A percentile compares a stretch with the other conserved stretches of the same genome.
Evolutionary conservation across 2,329 filamentous ascomycete species (phyloP).

Genomic region (Phaeosphaeria sp.): DNA sequence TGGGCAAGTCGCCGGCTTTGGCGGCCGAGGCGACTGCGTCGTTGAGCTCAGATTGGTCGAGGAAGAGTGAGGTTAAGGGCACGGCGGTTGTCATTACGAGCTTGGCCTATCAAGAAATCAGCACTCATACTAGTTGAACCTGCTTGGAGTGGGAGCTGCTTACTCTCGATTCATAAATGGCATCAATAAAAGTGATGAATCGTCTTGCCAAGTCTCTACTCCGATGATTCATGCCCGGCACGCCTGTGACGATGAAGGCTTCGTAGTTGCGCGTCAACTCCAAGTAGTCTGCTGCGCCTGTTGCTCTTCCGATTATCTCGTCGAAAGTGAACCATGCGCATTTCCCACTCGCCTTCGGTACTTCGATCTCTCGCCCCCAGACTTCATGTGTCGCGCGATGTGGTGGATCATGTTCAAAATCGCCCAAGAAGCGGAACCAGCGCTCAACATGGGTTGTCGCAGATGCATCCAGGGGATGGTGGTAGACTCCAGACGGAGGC

Average conservation of each 20-base stretch:
- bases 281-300: constrained; percentile 92
- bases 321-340: constrained; percentile 93
- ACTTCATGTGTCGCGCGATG: constrained; percentile 81
- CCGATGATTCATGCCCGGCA: constrained; percentile 88
- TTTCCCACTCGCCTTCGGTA: constrained; percentile 85
- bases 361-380: constrained; percentile 89
- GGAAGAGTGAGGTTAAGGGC: constrained; percentile 83
- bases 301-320: constrained; percentile 86
- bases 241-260: constrained; percentile 87
- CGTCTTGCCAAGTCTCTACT: constrained; percentile 86
- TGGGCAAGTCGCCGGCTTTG: constrained; percentile 48
- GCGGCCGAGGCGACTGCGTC: constrained; percentile 53
- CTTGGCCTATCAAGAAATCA: constrained; percentile 72
- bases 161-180: constrained; percentile 80
- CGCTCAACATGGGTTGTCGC: constrained; percentile 84
- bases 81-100: constrained; percentile 90
- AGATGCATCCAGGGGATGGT: constrained; percentile 80
- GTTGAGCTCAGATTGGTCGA: constrained; percentile 64
- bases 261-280: constrained; percentile 91
- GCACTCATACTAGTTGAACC: no score
- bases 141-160: no score
- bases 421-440: constrained; percentile 95
- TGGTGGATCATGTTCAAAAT: constrained; percentile 76
- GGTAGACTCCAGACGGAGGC: constrained; percentile 91
- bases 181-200: constrained; percentile 98